phyloP scores from a whole-genome alignment of 805 yeast species.

The Kodamaea nitidulidarum region DNA sequence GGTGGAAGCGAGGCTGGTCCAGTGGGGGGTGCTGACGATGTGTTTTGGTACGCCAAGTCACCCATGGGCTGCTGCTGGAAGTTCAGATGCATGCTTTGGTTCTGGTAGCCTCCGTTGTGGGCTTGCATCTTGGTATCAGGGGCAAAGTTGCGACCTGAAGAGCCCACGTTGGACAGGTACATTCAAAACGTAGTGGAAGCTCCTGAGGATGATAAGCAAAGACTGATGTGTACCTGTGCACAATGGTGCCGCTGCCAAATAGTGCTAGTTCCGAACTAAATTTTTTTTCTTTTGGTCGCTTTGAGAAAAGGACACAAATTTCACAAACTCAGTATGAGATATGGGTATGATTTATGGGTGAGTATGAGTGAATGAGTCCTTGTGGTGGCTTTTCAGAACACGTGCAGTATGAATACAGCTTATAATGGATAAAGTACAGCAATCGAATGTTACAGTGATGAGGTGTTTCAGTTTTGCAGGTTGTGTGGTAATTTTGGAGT shows the following conservation, averaged over 20 bases:
- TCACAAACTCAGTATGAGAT: too few species aligned
- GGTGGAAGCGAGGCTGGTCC: slow-evolving; percentile 7
- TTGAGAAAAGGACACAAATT: neutral
- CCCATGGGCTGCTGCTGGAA: neutral
- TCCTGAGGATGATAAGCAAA: neutral
- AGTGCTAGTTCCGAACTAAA: slow-evolving; percentile 1
- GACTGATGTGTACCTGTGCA: neutral
- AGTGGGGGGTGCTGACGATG: neutral
- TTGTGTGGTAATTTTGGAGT: too few species aligned
- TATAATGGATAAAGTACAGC: too few species aligned
- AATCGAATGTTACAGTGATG: too few species aligned
- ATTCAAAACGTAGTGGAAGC: neutral
- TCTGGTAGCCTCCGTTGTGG: neutral
- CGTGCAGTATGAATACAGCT: too few species aligned
- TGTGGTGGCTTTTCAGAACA: too few species aligned
- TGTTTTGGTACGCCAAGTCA: neutral
- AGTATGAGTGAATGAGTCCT: too few species aligned
- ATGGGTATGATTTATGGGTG: too few species aligned
- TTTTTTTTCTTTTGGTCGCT: neutral
- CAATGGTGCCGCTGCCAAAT: slow-evolving; percentile 1
- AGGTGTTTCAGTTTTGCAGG: too few species aligned
- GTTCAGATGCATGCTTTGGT: neutral
- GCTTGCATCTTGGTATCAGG: neutral
- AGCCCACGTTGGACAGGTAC: slow-evolving; percentile 1
- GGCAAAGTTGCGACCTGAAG: neutral